Percentiles rank a stretch among this genome's conserved stretches.
These are phyloP conservation scores for Haematococcus lacustris DNA, from an alignment of 139 green algal genomes.

Conservation along the genomic window DNA sequence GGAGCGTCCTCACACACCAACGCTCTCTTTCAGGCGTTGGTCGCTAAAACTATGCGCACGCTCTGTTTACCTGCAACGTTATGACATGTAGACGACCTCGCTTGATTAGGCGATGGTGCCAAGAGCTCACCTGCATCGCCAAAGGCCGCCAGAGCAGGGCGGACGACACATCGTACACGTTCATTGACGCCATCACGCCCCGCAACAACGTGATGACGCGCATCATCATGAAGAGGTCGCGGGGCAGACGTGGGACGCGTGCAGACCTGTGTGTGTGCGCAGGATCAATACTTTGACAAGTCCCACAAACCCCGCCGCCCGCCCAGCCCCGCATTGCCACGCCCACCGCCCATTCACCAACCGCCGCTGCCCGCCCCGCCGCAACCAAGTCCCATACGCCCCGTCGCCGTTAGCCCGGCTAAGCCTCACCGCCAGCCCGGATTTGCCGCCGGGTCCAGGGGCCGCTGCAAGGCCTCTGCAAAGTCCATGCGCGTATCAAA, in stretches of 20 bases:
- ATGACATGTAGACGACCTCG: no score
- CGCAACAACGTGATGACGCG: constrained; percentile 44
- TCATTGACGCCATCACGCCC: constrained; percentile 32
- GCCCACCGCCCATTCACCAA: no score
- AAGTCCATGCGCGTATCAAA: constrained; percentile 58
- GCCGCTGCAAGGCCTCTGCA: constrained; percentile 33
- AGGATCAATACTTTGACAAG: constrained; percentile 1
- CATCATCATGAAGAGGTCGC: constrained; percentile 56
- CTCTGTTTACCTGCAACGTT: no score
- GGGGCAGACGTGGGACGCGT: constrained; percentile 24
- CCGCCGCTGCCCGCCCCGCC: no score
- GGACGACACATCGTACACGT: constrained; percentile 28
- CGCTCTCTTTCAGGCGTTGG: no score
- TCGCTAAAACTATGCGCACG: no score
- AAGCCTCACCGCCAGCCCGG: constrained; percentile 20
- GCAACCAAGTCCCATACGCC: no score
- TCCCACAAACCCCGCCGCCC: no score
- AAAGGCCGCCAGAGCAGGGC: constrained; percentile 36
- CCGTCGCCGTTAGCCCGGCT: no score
- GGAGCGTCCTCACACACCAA: no score
- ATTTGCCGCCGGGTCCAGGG: constrained; percentile 16
- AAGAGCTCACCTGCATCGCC: constrained; percentile 21
- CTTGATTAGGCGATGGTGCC: no score
- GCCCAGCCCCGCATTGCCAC: no score
- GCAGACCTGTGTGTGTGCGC: constrained; percentile 18